phyloP scores from a whole-genome alignment of 441 rosid genomes.

The Pelargonium australe region DNA sequence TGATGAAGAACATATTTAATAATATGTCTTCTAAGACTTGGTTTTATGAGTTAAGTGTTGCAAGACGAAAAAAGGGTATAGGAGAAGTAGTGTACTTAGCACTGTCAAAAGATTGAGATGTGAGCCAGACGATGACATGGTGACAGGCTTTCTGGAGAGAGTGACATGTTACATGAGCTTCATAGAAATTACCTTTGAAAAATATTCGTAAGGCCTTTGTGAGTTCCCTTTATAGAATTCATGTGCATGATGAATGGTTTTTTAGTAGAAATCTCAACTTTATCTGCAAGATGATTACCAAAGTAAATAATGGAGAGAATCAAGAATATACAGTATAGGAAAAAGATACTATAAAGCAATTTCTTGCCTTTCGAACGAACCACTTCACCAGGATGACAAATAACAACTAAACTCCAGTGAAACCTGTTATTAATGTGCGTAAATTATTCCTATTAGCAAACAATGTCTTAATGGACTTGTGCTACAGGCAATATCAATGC shows the following conservation, averaged over 20 bases:
- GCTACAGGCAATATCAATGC: neutral
- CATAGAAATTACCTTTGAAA: conserved; percentile 46
- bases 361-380: conserved; percentile 40
- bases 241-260: conserved; percentile 80
- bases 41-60: no score
- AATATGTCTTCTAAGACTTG: no score
- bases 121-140: neutral
- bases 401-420: conserved; percentile 84
- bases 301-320: neutral
- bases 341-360: neutral
- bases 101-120: neutral
- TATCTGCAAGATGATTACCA: conserved; percentile 31
- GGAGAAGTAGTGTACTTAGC: no score
- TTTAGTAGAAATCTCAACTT: conserved; percentile 28
- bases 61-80: no score
- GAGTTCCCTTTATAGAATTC: conserved; percentile 84
- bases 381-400: conserved; percentile 76
- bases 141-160: no score
- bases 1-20: neutral
- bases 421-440: conserved; percentile 41
- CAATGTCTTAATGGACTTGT: conserved; percentile 7
- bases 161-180: neutral
- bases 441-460: conserved; percentile 19
- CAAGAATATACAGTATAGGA: neutral
- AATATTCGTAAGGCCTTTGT: conserved; percentile 24